Evolutionary conservation across 2,329 filamentous ascomycete genomes (phyloP).

Genomic region (Colletotrichum gloeosporioides): DNA sequence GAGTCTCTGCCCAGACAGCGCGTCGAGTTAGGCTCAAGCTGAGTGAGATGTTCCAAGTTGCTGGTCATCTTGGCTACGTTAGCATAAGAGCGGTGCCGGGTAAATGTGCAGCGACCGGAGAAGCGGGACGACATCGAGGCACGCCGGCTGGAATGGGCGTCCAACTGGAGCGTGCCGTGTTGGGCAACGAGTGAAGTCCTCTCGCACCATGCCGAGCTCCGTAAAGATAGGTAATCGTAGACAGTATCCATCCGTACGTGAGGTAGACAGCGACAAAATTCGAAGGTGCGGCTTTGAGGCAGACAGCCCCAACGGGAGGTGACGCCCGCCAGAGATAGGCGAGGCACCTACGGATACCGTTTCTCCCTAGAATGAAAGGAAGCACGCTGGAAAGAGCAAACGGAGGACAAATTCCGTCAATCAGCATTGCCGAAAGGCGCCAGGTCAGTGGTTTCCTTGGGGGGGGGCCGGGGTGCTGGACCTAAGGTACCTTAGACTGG

Average conservation of each 20-base stretch:
- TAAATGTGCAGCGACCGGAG: slow-evolving; percentile 29
- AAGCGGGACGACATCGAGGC: slow-evolving; percentile 25
- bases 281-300: neutral
- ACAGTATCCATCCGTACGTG: too few relatives aligned
- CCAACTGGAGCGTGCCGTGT: neutral
- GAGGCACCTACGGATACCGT: neutral
- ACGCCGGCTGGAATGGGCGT: neutral
- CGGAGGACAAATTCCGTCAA: slow-evolving; percentile 11
- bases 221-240: too few relatives aligned
- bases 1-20: neutral
- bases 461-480: too few relatives aligned
- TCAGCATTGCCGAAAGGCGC: slow-evolving; percentile 4
- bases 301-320: neutral
- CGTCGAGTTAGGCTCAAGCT: neutral
- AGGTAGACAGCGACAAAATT: too few relatives aligned
- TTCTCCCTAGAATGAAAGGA: neutral
- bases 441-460: neutral
- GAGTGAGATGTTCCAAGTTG: neutral
- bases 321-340: neutral
- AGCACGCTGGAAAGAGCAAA: neutral
- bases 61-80: neutral
- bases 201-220: too few relatives aligned
- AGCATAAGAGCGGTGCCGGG: slow-evolving; percentile 4
- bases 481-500: too few relatives aligned
- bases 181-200: too few relatives aligned